These are phyloP conservation scores for Diaporthe sp. DNA, from an alignment of 2,329 filamentous ascomycete genomes.

Conservation along the genomic window DNA sequence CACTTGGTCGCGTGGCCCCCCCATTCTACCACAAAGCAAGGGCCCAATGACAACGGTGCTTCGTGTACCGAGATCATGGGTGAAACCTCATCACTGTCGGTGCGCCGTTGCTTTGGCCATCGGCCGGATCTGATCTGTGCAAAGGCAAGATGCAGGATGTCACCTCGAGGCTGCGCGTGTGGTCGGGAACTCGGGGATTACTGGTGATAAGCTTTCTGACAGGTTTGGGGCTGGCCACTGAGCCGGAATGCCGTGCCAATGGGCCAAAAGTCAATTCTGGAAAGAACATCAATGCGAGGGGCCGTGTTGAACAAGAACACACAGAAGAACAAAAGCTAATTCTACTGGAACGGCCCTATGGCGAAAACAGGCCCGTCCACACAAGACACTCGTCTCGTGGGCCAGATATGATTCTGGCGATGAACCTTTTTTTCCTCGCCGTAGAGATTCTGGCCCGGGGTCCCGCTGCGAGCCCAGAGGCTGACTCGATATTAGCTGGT, in stretches of 20 bases:
- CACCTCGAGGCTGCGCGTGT: neutral
- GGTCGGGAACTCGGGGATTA: slow-evolving; percentile 16
- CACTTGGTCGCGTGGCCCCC: slow-evolving; percentile 12
- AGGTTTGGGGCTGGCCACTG: slow-evolving; percentile 14
- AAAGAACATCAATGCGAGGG: neutral
- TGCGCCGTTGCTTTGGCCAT: slow-evolving; percentile 23
- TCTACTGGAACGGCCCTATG: neutral
- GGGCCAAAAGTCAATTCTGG: slow-evolving; percentile 19
- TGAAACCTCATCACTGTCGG: slow-evolving; percentile 9
- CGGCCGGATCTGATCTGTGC: slow-evolving; percentile 25
- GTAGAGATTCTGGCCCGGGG: neutral
- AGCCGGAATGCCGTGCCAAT: slow-evolving; percentile 4
- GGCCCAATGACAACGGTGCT: neutral
- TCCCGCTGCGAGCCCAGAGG: slow-evolving; percentile 5
- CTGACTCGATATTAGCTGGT: slow-evolving; percentile 18
- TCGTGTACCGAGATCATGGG: slow-evolving; percentile 27
- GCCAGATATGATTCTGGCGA: neutral
- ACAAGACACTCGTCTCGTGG: neutral
- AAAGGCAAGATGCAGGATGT: slow-evolving; percentile 23
- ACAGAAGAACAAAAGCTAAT: neutral
- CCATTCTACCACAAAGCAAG: neutral
- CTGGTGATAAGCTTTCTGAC: slow-evolving; percentile 22
- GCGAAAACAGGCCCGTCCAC: neutral
- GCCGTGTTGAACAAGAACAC: neutral
- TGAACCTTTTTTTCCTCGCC: neutral